Evolutionary conservation across 768 basidiomycete species (phyloP), one percentile per base, ranked within the genome.

Genomic region (Mycena vitilis): DNA sequence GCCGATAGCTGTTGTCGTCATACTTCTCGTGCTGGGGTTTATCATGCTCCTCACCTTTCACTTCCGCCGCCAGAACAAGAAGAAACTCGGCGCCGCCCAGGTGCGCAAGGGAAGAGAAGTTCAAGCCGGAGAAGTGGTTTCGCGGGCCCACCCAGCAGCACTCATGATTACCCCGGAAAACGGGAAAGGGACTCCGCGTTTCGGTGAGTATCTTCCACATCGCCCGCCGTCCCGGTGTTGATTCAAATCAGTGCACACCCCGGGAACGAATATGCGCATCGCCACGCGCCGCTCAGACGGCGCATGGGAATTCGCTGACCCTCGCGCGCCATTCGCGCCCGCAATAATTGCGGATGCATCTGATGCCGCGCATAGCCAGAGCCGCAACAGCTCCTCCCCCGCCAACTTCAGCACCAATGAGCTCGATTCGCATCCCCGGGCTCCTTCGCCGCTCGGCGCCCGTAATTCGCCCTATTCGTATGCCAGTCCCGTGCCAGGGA

Each of bases 211-310:
- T 40, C 55, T 5, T 64, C 42, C 12, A 34, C 37, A 4, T 18
- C 22, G 34, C 49, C 22, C 42, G 37, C 10, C 34, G 44, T 34
- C 40, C 22, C 22, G 49, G 36, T 55, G 23, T 47, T 60, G 11
- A 52, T 30, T n/a, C 45, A 37, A 45, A n/a, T 61, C 37, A 89
- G 88, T 81, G 42, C 86, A 86, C 70, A 82, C 75, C 22, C 87
- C 87, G 0, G 87, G 87, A 15, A 75, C 79, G 64, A 84, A 86
- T 74, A 89, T 89, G 88, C 87, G 88, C 23, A 84, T 88, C 45
- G 88, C 88, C 2, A 76, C 79, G 49, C 83, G 87, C 54, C 80
- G 84, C 49, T 77, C 83, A 11, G 86, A 88, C 67, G 88, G 88
- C 23, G 84, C 82, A 60, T 89, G 88, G 88, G 80, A 84, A 52